These are phyloP conservation scores for Paraphoma sp. DNA, from an alignment of 2,329 filamentous ascomycete genomes.

Conservation along the genomic window DNA sequence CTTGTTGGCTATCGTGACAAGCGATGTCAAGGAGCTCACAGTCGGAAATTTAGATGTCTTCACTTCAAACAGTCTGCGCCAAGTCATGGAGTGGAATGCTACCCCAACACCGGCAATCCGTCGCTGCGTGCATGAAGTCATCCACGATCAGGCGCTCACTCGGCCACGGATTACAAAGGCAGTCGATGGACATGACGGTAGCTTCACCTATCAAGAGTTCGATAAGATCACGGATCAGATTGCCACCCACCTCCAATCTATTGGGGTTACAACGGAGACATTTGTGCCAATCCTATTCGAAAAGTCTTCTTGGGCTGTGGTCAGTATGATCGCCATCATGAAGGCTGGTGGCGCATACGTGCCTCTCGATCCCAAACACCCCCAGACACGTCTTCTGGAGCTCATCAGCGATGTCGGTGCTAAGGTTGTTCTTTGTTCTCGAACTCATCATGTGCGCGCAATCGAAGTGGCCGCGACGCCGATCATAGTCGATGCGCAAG, in stretches of 20 bases:
- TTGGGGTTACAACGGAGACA: slow-evolving; percentile 35
- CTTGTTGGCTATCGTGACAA: slow-evolving; percentile 23
- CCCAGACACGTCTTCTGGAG: slow-evolving; percentile 42
- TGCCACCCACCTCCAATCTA: slow-evolving; percentile 30
- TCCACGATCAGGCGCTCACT: slow-evolving; percentile 37
- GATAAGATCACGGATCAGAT: slow-evolving; percentile 37
- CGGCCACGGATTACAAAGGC: slow-evolving; percentile 38
- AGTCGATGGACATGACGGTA: slow-evolving; percentile 39
- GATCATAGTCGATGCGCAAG: slow-evolving; percentile 46
- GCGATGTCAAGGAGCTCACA: slow-evolving; percentile 20
- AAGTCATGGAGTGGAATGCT: slow-evolving; percentile 39
- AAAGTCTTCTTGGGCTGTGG: slow-evolving; percentile 40
- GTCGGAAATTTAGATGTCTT: slow-evolving; percentile 34
- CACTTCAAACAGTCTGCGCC: slow-evolving; percentile 25
- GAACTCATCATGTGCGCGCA: slow-evolving; percentile 23
- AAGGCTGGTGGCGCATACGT: slow-evolving; percentile 48
- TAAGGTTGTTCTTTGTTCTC: slow-evolving; percentile 37
- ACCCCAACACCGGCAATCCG: slow-evolving; percentile 32
- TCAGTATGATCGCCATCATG: slow-evolving; percentile 46
- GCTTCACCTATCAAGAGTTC: slow-evolving; percentile 42
- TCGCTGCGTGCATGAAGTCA: slow-evolving; percentile 37
- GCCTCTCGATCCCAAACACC: slow-evolving; percentile 48
- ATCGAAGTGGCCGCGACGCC: slow-evolving; percentile 30
- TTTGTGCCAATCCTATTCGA: slow-evolving; percentile 48
- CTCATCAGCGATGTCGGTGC: slow-evolving; percentile 42